Evolutionary conservation across 345 rosid species (phyloP), one percentile per base, ranked within the genome.

Genomic region (Syzygium oleosum): DNA sequence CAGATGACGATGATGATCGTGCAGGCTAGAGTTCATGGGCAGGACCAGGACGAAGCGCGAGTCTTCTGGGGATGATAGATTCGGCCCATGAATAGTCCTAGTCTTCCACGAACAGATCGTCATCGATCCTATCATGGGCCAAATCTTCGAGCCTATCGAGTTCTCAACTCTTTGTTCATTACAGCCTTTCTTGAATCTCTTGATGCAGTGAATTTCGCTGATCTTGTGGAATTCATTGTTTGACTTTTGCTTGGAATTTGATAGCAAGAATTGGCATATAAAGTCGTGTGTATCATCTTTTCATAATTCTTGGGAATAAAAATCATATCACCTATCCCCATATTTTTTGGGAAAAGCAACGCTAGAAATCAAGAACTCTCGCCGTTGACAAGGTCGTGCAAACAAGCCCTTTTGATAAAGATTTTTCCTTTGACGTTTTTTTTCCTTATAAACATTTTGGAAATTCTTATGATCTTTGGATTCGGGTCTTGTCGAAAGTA

Each of bases 401-500:
- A 73, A 4, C 5, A 19, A 73, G 14, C 12, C 25, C 7, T 9
- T 73, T 9, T 2, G 8, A 1, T 7, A 0, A 65, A 29, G 2
- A 31, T 17, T 21, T 5, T 17, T 17, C 3, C 3, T 12, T 17
- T 2, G 1, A 73, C 14, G 0, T 4, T 34, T 15, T 13, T 68
- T 73, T 34, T 34, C 14, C 21, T 73, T 34, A 4, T 1, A 38
- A 73, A 5, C 11, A 73, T 73, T 41, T 73, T 34, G 21, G 38
- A 34, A 73, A 34, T 34, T 34, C 49, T 10, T 73, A 73, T 4
- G 2, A 73, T 34, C 1, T 2, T 3, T 9, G 49, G 11, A 12
- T 34, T 73, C 0, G 7, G 11, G 11, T 73, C 4, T 34, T 19
- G 25, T 38, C 38, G 6, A 73, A 73, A 5, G 21, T 9, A 17